A percentile compares a stretch with the other conserved stretches of the same genome.
Evolutionary conservation across 2,329 filamentous ascomycete species (phyloP).

Genomic region (Diaporthe vexans): DNA sequence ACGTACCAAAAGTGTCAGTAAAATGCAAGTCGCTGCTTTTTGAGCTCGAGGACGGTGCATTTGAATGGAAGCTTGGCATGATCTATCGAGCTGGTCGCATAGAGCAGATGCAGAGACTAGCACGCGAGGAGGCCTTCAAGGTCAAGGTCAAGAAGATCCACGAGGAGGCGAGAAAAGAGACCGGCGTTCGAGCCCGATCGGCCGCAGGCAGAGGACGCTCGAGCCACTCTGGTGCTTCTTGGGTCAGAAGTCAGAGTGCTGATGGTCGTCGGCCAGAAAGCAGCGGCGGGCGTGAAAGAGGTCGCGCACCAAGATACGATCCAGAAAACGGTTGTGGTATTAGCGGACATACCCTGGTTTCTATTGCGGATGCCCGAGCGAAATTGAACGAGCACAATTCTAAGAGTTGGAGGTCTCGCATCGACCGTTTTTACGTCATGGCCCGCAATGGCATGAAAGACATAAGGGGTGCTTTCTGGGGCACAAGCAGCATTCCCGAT

Average conservation of each 20-base stretch:
- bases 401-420: slow-evolving; percentile 91
- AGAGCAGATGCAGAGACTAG: slow-evolving; percentile 91
- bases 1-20: slow-evolving; percentile 87
- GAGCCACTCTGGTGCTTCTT: slow-evolving; percentile 50
- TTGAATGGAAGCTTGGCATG: slow-evolving; percentile 96
- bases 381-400: slow-evolving; percentile 86
- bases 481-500: slow-evolving; percentile 83
- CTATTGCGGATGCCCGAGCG: slow-evolving; percentile 81
- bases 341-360: slow-evolving; percentile 78
- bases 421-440: slow-evolving; percentile 80
- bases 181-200: slow-evolving; percentile 69
- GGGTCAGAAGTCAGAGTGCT: slow-evolving; percentile 68
- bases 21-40: slow-evolving; percentile 87
- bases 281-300: slow-evolving; percentile 52
- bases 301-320: slow-evolving; percentile 77
- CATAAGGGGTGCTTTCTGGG: slow-evolving; percentile 84
- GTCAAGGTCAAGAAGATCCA: slow-evolving; percentile 89
- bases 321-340: slow-evolving; percentile 82
- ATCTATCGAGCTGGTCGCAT: slow-evolving; percentile 92
- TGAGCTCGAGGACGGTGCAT: slow-evolving; percentile 94
- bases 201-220: slow-evolving; percentile 58
- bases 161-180: slow-evolving; percentile 71
- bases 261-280: slow-evolving; percentile 59
- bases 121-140: slow-evolving; percentile 89
- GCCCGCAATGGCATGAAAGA: slow-evolving; percentile 84